Conservation (phyloP, 768 basidiomycete genomes). For the Sporobolomyces phaffii region DNA sequence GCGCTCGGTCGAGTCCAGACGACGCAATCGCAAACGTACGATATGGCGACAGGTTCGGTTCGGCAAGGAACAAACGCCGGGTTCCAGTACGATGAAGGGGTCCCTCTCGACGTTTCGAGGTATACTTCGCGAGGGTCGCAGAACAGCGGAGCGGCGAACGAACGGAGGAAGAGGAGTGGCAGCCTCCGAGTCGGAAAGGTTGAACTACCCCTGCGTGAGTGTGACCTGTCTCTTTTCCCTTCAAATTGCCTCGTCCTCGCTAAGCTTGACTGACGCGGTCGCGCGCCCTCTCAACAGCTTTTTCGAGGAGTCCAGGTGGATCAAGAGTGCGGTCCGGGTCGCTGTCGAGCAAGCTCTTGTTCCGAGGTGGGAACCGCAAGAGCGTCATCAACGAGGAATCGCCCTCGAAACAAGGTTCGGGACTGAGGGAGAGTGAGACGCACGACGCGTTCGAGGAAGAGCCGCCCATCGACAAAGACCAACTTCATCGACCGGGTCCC, state of each 20-base stretch:
- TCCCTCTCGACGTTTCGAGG: constrained; percentile 15
- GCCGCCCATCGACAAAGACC: background rate
- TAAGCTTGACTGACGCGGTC: too few relatives aligned
- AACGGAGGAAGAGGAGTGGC: constrained; percentile 10
- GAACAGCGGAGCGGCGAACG: constrained; percentile 5
- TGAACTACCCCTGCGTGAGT: constrained; percentile 4
- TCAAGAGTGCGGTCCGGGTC: background rate
- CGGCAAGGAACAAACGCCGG: constrained; percentile 15
- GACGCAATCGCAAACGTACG: constrained; percentile 23
- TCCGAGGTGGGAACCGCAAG: constrained; percentile 12
- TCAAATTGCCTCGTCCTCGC: background rate
- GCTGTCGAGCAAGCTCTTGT: constrained; percentile 3
- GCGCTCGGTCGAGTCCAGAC: constrained; percentile 28
- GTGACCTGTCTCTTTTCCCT: background rate
- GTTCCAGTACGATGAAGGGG: constrained; percentile 34
- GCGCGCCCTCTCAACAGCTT: constrained; percentile 6
- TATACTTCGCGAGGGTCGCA: constrained; percentile 25
- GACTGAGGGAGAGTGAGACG: background rate
- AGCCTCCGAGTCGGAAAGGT: constrained; percentile 2
- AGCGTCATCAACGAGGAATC: constrained; percentile 10
- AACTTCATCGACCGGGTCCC: too few relatives aligned
- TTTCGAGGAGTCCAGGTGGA: background rate
- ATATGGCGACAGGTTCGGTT: constrained; percentile 30
- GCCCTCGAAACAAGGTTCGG: background rate
- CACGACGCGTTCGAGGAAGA: background rate